Evolutionary conservation across 257 asterid species (phyloP).

Genomic region (Jacaranda mimosifolia): DNA sequence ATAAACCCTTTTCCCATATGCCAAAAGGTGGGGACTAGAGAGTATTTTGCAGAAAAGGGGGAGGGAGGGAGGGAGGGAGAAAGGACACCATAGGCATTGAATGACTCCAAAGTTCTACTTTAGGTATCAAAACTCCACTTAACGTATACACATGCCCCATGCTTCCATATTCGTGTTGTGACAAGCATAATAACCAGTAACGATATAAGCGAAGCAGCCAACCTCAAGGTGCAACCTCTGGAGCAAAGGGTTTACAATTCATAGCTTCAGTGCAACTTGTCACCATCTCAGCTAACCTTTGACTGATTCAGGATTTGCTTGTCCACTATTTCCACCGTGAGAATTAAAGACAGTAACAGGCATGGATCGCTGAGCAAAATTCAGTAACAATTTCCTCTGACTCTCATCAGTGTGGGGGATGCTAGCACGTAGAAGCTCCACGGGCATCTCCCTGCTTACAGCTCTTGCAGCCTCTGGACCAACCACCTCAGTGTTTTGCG

Average conservation of each 20-base stretch:
- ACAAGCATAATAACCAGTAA: constrained; percentile 1
- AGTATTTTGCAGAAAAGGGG: neutral
- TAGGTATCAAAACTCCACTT: constrained; percentile 45
- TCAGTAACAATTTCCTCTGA: constrained; percentile 70
- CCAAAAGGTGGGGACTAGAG: neutral
- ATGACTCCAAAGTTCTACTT: constrained; percentile 20
- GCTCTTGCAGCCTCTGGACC: constrained; percentile 80
- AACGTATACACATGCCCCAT: constrained; percentile 23
- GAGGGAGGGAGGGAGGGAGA: constrained; percentile 10
- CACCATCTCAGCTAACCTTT: constrained; percentile 38
- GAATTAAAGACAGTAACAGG: constrained; percentile 64
- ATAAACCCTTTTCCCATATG: constrained; percentile 11
- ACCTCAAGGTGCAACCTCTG: neutral
- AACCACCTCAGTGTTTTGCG: constrained; percentile 49
- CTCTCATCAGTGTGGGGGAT: constrained; percentile 86
- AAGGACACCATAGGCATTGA: no score
- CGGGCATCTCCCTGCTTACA: constrained; percentile 94
- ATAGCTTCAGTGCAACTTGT: constrained; percentile 28
- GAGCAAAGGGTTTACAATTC: constrained; percentile 42
- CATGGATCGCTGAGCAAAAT: constrained; percentile 84
- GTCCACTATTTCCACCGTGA: constrained; percentile 51
- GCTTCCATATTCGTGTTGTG: constrained; percentile 21
- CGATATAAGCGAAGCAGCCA: neutral
- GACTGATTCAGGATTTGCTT: constrained; percentile 53
- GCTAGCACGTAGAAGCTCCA: constrained; percentile 90